Evolutionary conservation across 441 rosid species (phyloP).

Genomic region (Adansonia rubrostipa): DNA sequence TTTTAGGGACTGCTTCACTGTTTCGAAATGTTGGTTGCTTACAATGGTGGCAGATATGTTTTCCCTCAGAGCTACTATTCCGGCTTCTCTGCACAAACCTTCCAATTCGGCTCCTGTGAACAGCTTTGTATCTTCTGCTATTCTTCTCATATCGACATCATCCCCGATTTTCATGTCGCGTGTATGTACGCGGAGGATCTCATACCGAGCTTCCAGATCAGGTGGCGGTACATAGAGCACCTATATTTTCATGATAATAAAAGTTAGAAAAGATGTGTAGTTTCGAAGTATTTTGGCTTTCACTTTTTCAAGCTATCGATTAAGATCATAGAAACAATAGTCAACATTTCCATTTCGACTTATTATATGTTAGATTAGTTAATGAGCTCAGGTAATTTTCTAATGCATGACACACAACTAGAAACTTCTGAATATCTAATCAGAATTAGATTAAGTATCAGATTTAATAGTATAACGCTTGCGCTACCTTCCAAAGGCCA

Average conservation of each 20-base stretch:
- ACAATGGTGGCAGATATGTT: slow-evolving; percentile 66
- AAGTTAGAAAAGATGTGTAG: background rate
- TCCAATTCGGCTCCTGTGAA: slow-evolving; percentile 91
- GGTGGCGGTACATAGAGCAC: slow-evolving; percentile 87
- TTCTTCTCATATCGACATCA: slow-evolving; percentile 69
- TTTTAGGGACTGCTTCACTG: slow-evolving; percentile 62
- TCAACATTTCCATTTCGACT: background rate
- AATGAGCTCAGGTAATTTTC: background rate
- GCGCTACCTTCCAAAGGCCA: background rate
- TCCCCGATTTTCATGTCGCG: slow-evolving; percentile 68
- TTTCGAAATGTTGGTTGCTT: slow-evolving; percentile 64
- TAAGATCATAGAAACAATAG: background rate
- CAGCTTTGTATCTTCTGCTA: slow-evolving; percentile 78
- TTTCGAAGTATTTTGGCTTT: background rate
- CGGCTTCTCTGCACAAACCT: slow-evolving; percentile 85
- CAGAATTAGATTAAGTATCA: background rate
- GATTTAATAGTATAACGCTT: background rate
- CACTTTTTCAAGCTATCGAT: background rate
- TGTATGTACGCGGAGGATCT: slow-evolving; percentile 83
- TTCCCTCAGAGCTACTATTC: slow-evolving; percentile 85
- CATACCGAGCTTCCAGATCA: slow-evolving; percentile 76
- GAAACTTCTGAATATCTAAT: background rate
- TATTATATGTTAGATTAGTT: background rate
- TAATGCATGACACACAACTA: background rate
- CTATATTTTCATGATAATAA: slow-evolving; percentile 35